Base-by-base conservation (phyloP, 441 rosid species). In the Populus hybrid region DNA sequence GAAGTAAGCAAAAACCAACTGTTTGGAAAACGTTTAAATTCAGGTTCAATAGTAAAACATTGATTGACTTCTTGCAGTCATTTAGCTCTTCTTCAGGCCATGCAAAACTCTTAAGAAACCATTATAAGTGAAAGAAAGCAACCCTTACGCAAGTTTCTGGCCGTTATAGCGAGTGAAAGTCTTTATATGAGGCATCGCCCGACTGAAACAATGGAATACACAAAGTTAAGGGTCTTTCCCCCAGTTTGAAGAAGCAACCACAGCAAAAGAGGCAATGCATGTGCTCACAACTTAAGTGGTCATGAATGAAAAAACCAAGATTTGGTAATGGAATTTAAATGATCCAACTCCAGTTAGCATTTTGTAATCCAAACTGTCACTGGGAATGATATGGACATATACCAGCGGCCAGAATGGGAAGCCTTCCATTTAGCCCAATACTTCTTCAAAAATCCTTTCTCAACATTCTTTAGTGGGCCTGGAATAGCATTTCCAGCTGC, bases 341-440 rank as follows among this genome's bases (percentile, higher is more conserved):
- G 67, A 63, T 63, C 74, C 14, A 63, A 28, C 30, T 21, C 53
- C 67, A 78, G 18, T 74, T 32, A 53, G 70, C 75, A 70, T 42
- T 71, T 76, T 36, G 9, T 30, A 30, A 79, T 75, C 24, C 69
- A 70, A 75, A 71, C 66, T 78, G 77, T 77, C 53, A 74, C 30
- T 7, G 59, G 23, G 69, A 50, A 57, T 30, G 70, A 28, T 72
- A 69, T 3, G 61, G 40, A 32, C 21, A 74, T 78, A 87, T 89
- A 92, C 97, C 97, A 14, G 82, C 97, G 97, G 73, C 94, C 98
- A 36, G 92, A 84, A 71, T 92, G 95, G 81, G 80, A 85, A 3
- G 97, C 98, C 85, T 89, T 92, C 98, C 99, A 94, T 85, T 87
- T 91, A 38, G 97, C 94, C 97, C 98, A 94, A 77, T 94, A 94